Conservation (phyloP, 495 filamentous ascomycete species). For the Neurospora sublineolata region DNA sequence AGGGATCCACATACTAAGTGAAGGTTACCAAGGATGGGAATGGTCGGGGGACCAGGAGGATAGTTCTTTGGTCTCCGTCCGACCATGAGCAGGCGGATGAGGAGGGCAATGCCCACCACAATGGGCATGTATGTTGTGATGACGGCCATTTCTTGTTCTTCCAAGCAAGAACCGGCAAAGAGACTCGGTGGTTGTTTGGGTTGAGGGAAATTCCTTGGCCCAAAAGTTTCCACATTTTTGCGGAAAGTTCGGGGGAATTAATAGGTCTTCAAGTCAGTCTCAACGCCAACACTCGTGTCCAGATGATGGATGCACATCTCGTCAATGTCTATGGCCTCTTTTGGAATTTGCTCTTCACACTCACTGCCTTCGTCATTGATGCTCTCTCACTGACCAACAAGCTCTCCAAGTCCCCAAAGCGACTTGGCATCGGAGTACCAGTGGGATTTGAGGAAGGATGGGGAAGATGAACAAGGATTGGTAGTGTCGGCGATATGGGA, state of each 20-base stretch:
- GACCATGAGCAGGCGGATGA: constrained; percentile 16
- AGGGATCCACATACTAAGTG: constrained; percentile 14
- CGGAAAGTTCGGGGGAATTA: not conserved
- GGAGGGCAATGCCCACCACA: constrained; percentile 13
- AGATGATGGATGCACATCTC: not conserved
- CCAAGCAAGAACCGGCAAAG: not conserved
- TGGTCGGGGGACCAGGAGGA: constrained; percentile 24
- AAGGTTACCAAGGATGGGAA: constrained; percentile 26
- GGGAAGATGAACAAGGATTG: constrained; percentile 2
- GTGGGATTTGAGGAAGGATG: constrained; percentile 10
- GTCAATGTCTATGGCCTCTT: not conserved
- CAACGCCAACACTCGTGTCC: not conserved
- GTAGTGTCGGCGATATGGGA: not conserved
- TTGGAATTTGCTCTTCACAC: not conserved
- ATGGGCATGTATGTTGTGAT: constrained; percentile 11
- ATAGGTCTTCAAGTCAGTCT: not conserved
- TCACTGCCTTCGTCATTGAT: not conserved
- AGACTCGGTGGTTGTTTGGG: not conserved
- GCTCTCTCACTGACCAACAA: not conserved
- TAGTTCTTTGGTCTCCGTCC: constrained; percentile 21
- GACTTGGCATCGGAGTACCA: constrained; percentile 8
- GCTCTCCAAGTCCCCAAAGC: not conserved
- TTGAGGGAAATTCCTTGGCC: not conserved
- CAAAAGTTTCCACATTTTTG: not conserved
- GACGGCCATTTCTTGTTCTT: constrained; percentile 10